These are phyloP conservation scores for Trichoderma simmonsii DNA, from an alignment of 2,329 filamentous ascomycete genomes.

Conservation along the genomic window DNA sequence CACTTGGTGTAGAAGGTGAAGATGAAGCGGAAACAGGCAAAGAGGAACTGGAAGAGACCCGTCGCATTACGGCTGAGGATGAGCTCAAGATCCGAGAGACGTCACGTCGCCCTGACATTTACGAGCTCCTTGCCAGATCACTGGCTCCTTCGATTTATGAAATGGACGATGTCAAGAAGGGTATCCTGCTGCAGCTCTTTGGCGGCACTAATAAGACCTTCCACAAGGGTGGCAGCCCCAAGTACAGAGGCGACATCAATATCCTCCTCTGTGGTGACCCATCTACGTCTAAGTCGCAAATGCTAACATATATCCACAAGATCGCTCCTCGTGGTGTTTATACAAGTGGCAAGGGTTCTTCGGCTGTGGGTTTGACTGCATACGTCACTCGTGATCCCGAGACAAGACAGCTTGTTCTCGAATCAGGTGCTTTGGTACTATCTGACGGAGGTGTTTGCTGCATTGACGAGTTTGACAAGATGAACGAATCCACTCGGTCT, in stretches of 20 bases:
- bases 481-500: constrained; percentile 74
- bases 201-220: constrained; percentile 98
- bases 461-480: constrained; percentile 84
- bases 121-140: constrained; percentile 86
- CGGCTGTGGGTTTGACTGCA: constrained; percentile 76
- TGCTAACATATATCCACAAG: constrained; percentile 93
- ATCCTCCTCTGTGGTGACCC: constrained; percentile 95
- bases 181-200: constrained; percentile 92
- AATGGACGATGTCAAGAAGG: constrained; percentile 98
- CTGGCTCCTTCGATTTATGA: constrained; percentile 95
- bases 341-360: constrained; percentile 77
- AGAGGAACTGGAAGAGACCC: constrained; percentile 75
- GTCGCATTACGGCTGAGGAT: constrained; percentile 81
- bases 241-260: constrained; percentile 97
- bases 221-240: constrained; percentile 90
- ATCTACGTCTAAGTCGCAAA: constrained; percentile 92
- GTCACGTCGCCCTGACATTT: constrained; percentile 78
- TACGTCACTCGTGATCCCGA: constrained; percentile 79
- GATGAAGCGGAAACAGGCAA: constrained; percentile 63
- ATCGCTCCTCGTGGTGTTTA: constrained; percentile 88
- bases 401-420: constrained; percentile 74
- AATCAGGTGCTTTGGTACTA: constrained; percentile 74
- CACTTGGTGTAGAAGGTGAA: constrained; percentile 76
- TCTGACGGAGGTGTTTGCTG: constrained; percentile 82
- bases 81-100: constrained; percentile 84